Evolutionary conservation across 306 rosid genomes (phyloP).

Genomic region (peach (Prunus persica)): DNA sequence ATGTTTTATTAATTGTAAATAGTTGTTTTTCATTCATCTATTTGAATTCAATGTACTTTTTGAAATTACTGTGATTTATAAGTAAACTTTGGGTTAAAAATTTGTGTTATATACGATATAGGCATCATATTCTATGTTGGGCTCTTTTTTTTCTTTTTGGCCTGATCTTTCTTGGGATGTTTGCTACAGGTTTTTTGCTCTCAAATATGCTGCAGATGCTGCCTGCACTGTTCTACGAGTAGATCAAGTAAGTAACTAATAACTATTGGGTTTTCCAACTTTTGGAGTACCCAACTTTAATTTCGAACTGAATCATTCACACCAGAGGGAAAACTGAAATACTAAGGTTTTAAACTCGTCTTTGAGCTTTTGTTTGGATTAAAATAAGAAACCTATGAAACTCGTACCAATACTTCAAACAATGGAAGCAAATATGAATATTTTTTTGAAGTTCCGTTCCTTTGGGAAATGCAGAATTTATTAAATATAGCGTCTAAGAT

Average conservation of each 20-base stretch:
- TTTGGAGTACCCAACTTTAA: background rate
- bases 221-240: slow-evolving; percentile 94
- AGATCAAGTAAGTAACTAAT: slow-evolving; percentile 68
- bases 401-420: too few relatives aligned
- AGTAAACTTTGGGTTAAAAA: background rate
- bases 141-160: background rate
- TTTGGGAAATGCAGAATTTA: too few relatives aligned
- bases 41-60: background rate
- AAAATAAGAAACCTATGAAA: too few relatives aligned
- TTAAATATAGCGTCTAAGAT: too few relatives aligned
- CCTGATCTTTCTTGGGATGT: slow-evolving; percentile 16
- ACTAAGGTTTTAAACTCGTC: background rate
- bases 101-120: background rate
- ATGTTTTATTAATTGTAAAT: background rate
- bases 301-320: background rate
- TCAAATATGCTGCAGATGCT: slow-evolving; percentile 94
- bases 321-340: background rate
- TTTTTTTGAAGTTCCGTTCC: too few relatives aligned
- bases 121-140: background rate
- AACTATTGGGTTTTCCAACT: background rate
- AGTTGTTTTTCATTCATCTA: background rate
- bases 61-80: background rate
- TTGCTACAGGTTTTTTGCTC: slow-evolving; percentile 69
- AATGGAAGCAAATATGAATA: too few relatives aligned
- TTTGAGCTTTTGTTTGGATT: too few relatives aligned